These are phyloP conservation scores for Thalassia testudinum DNA, from an alignment of 116 monocot species.

Conservation along the genomic window DNA sequence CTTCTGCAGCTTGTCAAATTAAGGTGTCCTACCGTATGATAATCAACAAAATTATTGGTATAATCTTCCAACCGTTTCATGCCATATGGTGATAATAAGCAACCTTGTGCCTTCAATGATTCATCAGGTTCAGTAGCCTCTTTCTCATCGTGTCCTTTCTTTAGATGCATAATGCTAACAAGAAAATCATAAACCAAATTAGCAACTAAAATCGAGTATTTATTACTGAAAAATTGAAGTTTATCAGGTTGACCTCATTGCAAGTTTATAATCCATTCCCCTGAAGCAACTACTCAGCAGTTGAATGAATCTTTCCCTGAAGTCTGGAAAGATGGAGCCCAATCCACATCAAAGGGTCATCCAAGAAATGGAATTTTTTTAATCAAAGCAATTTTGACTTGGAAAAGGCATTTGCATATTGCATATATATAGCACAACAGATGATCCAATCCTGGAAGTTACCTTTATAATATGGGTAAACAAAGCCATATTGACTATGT, in stretches of 20 bases:
- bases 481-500: constrained; percentile 46
- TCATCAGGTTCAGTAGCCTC: constrained; percentile 14
- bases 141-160: constrained; percentile 36
- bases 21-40: constrained; percentile 51
- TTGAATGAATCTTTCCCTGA: constrained; percentile 59
- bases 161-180: constrained; percentile 56
- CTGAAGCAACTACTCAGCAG: constrained; percentile 47
- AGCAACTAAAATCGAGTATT: not conserved
- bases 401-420: too few relatives aligned
- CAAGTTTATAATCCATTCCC: constrained; percentile 63
- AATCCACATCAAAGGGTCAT: too few relatives aligned
- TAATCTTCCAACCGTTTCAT: constrained; percentile 87
- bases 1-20: too few relatives aligned
- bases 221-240: not conserved
- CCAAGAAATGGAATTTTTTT: too few relatives aligned
- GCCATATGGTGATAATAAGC: constrained; percentile 53
- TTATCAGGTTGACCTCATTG: constrained; percentile 51
- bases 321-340: constrained; percentile 32
- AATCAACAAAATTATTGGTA: constrained; percentile 54
- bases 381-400: too few relatives aligned
- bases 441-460: not conserved
- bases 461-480: constrained; percentile 85
- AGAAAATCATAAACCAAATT: not conserved
- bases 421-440: too few relatives aligned
- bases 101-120: constrained; percentile 6